Percentiles rank a stretch among this genome's conserved stretches.
phyloP scores from a whole-genome alignment of 1,284 basidiomycete species.

The Microbotryomycetes sp. region DNA sequence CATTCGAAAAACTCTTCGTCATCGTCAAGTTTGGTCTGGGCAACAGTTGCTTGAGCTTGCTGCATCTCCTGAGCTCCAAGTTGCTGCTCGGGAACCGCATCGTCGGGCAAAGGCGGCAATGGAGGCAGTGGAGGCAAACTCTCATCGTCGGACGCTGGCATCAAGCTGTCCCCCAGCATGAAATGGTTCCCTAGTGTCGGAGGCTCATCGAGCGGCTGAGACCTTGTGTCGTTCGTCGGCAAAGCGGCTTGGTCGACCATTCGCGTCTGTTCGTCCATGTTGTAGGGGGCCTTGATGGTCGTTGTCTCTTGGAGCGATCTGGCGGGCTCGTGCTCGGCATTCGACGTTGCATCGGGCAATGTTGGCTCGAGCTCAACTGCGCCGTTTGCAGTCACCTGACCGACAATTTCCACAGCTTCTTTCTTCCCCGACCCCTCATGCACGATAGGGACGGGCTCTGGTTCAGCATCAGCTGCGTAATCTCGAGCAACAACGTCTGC shows the following conservation, averaged over 20 bases:
- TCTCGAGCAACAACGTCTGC: background rate
- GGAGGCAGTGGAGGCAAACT: background rate
- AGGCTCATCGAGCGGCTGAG: constrained; percentile 37
- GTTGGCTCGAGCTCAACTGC: background rate
- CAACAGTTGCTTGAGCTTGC: background rate
- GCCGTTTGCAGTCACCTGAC: background rate
- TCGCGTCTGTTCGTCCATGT: background rate
- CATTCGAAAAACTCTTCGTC: constrained; percentile 15
- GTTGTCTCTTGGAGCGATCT: constrained; percentile 24
- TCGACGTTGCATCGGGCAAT: background rate
- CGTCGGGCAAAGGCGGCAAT: background rate
- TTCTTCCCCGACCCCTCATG: too few species aligned
- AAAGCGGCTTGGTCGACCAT: background rate
- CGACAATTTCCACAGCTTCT: background rate
- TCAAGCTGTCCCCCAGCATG: too few species aligned
- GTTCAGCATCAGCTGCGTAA: background rate
- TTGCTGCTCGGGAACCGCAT: too few species aligned
- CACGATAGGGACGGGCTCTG: background rate
- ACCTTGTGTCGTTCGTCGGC: background rate
- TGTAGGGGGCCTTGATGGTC: constrained; percentile 25
- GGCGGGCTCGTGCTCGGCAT: constrained; percentile 34
- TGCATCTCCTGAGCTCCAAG: background rate
- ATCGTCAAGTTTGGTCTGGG: background rate
- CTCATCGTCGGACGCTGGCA: background rate
- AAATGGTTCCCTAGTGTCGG: constrained; percentile 21